phyloP scores from a whole-genome alignment of 345 rosid species.

The Clarkia xantiana region DNA sequence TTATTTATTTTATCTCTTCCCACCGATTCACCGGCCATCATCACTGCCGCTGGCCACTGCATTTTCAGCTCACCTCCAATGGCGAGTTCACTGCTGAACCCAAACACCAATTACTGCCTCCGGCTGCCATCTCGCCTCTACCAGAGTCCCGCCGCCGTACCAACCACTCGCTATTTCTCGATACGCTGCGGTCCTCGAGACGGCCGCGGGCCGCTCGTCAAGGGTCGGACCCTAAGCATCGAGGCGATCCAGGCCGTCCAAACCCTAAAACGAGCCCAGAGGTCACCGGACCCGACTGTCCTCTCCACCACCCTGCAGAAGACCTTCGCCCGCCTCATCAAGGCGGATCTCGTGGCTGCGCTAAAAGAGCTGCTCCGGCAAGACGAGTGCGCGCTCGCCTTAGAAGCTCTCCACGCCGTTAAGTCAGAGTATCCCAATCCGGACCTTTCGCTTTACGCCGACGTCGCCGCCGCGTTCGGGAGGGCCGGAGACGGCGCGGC shows the following conservation, averaged over 20 bases:
- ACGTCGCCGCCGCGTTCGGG: slow-evolving; percentile 38
- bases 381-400: slow-evolving; percentile 49
- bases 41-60: neutral
- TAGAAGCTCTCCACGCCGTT: slow-evolving; percentile 53
- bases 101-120: slow-evolving; percentile 7
- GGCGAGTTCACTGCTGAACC: slow-evolving; percentile 12
- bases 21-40: neutral
- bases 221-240: slow-evolving; percentile 65
- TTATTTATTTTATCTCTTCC: too few relatives aligned
- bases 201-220: slow-evolving; percentile 76
- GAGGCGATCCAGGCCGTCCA: slow-evolving; percentile 94
- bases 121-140: slow-evolving; percentile 2
- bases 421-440: slow-evolving; percentile 42
- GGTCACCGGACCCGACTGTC: slow-evolving; percentile 12
- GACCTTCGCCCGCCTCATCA: slow-evolving; percentile 67
- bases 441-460: slow-evolving; percentile 48
- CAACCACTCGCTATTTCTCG: slow-evolving; percentile 8
- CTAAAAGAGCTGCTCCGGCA: slow-evolving; percentile 82
- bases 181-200: slow-evolving; percentile 57
- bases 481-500: slow-evolving; percentile 30
- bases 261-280: slow-evolving; percentile 53
- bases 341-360: slow-evolving; percentile 33
- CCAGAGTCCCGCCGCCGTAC: slow-evolving; percentile 3
- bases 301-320: slow-evolving; percentile 17
- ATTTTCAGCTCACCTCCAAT: too few relatives aligned